Evolutionary conservation across 1,139 yeast species (phyloP).

Genomic region (Pneumocystis murina): DNA sequence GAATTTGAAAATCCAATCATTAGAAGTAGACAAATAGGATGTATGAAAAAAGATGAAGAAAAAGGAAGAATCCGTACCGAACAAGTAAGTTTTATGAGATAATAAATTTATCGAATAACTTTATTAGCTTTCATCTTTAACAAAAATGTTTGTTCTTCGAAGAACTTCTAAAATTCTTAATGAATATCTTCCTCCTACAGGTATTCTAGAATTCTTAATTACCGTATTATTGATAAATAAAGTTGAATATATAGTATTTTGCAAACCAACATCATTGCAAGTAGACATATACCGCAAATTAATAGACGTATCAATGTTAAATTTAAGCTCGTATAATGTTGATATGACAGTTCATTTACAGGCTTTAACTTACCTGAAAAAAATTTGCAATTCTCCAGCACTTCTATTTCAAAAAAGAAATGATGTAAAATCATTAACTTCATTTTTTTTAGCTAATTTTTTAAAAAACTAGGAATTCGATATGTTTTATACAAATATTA

Average conservation of each 20-base stretch:
- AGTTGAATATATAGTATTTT: constrained; percentile 62
- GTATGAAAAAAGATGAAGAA: constrained; percentile 36
- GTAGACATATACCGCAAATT: constrained; percentile 38
- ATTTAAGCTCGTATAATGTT: constrained; percentile 22
- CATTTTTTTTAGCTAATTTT: background rate
- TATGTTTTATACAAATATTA: constrained; percentile 1
- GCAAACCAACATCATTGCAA: constrained; percentile 59
- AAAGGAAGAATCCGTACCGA: constrained; percentile 49
- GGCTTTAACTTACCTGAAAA: constrained; percentile 59
- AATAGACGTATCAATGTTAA: constrained; percentile 31
- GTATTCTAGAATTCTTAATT: constrained; percentile 1
- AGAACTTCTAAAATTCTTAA: constrained; percentile 56
- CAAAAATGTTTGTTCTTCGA: constrained; percentile 56
- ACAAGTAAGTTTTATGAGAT: constrained; percentile 21
- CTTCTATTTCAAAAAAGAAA: constrained; percentile 32
- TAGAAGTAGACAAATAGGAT: constrained; percentile 57
- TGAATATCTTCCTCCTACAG: constrained; percentile 52
- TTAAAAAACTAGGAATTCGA: constrained; percentile 2
- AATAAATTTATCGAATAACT: background rate
- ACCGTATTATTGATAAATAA: background rate
- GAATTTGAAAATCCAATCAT: constrained; percentile 57
- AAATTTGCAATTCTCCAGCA: constrained; percentile 72
- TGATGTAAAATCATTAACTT: background rate
- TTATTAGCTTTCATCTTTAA: constrained; percentile 36
- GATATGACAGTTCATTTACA: constrained; percentile 40